These are phyloP conservation scores for Hyaloscypha finlandica DNA, from an alignment of 495 filamentous ascomycete species.

Conservation along the genomic window DNA sequence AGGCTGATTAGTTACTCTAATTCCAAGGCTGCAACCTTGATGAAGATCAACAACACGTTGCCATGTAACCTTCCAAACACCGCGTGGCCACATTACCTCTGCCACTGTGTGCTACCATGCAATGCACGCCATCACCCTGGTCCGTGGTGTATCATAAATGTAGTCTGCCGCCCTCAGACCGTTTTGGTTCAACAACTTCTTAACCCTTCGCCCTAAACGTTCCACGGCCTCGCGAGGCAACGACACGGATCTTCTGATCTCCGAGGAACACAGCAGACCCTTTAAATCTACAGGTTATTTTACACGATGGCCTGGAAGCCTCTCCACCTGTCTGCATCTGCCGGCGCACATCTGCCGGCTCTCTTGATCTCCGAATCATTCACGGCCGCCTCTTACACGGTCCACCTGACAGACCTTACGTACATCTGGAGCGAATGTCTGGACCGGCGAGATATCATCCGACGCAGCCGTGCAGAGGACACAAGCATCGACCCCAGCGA, in stretches of 20 bases:
- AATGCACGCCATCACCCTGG: constrained; percentile 5
- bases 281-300: constrained; percentile 1
- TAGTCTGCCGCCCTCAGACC: background rate
- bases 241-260: background rate
- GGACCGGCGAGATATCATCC: constrained; percentile 60
- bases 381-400: constrained; percentile 59
- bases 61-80: background rate
- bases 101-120: constrained; percentile 1
- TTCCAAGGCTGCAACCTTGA: background rate
- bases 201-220: background rate
- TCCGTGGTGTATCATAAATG: constrained; percentile 12
- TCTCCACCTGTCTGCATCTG: constrained; percentile 17
- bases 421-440: constrained; percentile 81
- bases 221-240: constrained; percentile 24
- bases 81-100: constrained; percentile 10
- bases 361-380: constrained; percentile 57
- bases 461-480: constrained; percentile 62
- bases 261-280: background rate
- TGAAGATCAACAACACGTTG: background rate
- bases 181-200: constrained; percentile 2
- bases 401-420: constrained; percentile 83
- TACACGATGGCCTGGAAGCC: constrained; percentile 24
- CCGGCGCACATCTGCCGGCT: constrained; percentile 41
- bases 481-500: constrained; percentile 86
- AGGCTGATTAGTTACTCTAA: no score